Percentiles rank a stretch among this genome's conserved stretches.
These are phyloP conservation scores for Claviceps sp. DNA, from an alignment of 2,329 filamentous ascomycete species.

Conservation along the genomic window DNA sequence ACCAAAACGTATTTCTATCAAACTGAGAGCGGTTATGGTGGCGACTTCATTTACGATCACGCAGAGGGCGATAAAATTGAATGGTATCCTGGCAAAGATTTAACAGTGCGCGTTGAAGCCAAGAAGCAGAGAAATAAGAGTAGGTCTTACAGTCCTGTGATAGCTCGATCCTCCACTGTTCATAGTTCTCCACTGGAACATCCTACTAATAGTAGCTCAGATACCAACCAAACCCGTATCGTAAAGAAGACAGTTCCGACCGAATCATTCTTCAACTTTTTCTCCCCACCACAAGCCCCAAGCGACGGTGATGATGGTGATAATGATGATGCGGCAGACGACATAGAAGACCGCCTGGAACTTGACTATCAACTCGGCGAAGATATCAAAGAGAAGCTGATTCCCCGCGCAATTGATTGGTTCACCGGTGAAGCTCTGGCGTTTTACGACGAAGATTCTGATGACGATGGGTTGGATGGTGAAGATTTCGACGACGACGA, in stretches of 20 bases:
- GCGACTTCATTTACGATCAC: constrained; percentile 99
- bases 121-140: constrained; percentile 99
- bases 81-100: constrained; percentile 85
- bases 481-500: constrained; percentile 41
- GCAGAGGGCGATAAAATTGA: constrained; percentile 97
- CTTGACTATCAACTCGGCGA: constrained; percentile 97
- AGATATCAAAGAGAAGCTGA: constrained; percentile 99
- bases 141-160: constrained; percentile 34
- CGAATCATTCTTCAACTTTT: constrained; percentile 99
- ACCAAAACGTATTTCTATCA: constrained; percentile 99
- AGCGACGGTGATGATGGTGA: constrained; percentile 54
- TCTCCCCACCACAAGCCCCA: constrained; percentile 84
- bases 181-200: background rate
- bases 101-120: constrained; percentile 90
- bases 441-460: constrained; percentile 65
- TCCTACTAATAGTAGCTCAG: constrained; percentile 35
- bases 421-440: constrained; percentile 97
- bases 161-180: background rate
- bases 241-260: constrained; percentile 99
- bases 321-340: constrained; percentile 65
- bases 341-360: constrained; percentile 95
- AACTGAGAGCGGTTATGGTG: constrained; percentile 95
- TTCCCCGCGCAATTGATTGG: constrained; percentile 97
- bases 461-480: constrained; percentile 61
- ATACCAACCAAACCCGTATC: constrained; percentile 97